These are phyloP conservation scores for Malus hybrid DNA, from an alignment of 331 rosid species.

Conservation along the genomic window DNA sequence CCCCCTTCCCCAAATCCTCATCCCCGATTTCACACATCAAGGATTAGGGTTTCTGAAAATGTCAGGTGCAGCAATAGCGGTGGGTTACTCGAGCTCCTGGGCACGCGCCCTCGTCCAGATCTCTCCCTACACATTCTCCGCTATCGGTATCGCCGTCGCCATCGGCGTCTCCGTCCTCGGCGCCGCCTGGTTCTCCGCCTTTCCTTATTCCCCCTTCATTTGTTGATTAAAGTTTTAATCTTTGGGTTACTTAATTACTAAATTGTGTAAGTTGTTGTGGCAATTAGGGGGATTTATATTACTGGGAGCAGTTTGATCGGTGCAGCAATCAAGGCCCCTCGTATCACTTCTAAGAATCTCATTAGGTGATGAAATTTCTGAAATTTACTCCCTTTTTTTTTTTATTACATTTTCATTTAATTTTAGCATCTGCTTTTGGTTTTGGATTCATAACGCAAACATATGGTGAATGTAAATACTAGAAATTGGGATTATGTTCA, in stretches of 20 bases:
- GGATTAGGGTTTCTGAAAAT: slow-evolving; percentile 8
- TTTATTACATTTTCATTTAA: neutral
- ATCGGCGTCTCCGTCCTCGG: slow-evolving; percentile 97
- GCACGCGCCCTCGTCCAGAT: slow-evolving; percentile 59
- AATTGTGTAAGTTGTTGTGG: neutral
- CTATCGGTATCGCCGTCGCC: slow-evolving; percentile 78
- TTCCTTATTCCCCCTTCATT: neutral
- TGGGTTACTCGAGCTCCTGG: slow-evolving; percentile 63
- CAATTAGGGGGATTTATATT: slow-evolving; percentile 82
- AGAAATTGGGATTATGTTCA: too few species aligned
- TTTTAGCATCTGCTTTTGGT: neutral
- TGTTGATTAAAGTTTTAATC: neutral
- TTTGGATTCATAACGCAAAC: neutral
- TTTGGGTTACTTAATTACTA: neutral
- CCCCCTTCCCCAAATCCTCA: neutral
- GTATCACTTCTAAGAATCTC: slow-evolving; percentile 89
- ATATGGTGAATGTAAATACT: too few species aligned
- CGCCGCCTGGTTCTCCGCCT: slow-evolving; percentile 69
- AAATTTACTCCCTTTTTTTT: neutral
- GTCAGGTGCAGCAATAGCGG: slow-evolving; percentile 25
- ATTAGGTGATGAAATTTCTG: slow-evolving; percentile 43
- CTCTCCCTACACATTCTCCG: slow-evolving; percentile 86
- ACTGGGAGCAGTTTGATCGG: slow-evolving; percentile 96
- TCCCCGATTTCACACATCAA: neutral
- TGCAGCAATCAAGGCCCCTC: slow-evolving; percentile 88